phyloP scores from a whole-genome alignment of 1,284 basidiomycete species.

The Ganoderma lucidum region DNA sequence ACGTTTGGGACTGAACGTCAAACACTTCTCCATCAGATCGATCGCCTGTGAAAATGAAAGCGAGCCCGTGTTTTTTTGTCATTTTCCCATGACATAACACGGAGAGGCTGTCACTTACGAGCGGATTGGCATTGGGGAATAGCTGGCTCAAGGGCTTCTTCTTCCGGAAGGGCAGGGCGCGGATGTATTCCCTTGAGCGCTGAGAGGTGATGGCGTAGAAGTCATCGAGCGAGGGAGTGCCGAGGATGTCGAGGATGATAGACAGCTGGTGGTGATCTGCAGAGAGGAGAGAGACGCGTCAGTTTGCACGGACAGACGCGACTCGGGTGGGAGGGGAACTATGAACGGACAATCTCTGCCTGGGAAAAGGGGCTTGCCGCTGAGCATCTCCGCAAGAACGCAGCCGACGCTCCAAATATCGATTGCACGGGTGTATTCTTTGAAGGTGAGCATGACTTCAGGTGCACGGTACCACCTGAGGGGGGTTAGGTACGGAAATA shows the following conservation, averaged over 20 bases:
- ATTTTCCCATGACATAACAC: neutral
- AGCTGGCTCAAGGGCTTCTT: conserved; percentile 79
- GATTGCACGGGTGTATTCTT: conserved; percentile 92
- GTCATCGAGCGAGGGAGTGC: conserved; percentile 91
- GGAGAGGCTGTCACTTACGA: conserved; percentile 49
- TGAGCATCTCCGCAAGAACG: conserved; percentile 94
- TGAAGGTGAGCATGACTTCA: conserved; percentile 96
- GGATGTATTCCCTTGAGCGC: conserved; percentile 91
- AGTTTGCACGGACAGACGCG: neutral
- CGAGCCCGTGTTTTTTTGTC: conserved; percentile 1
- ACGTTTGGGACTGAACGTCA: conserved; percentile 93
- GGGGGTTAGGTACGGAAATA: conserved; percentile 4
- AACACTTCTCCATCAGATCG: conserved; percentile 88
- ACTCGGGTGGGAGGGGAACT: neutral
- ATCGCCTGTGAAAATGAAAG: conserved; percentile 60
- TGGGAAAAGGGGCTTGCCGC: conserved; percentile 90
- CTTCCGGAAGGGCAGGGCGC: conserved; percentile 91
- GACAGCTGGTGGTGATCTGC: conserved; percentile 93
- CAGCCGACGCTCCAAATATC: conserved; percentile 96
- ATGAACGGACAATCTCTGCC: conserved; percentile 73
- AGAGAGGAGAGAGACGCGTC: neutral
- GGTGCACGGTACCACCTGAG: conserved; percentile 94
- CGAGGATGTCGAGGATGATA: conserved; percentile 85
- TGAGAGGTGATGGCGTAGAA: conserved; percentile 92
- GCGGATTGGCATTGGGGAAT: conserved; percentile 85